These are phyloP conservation scores for Colletotrichum navitas DNA, from an alignment of 2,329 filamentous ascomycete genomes.

Conservation along the genomic window DNA sequence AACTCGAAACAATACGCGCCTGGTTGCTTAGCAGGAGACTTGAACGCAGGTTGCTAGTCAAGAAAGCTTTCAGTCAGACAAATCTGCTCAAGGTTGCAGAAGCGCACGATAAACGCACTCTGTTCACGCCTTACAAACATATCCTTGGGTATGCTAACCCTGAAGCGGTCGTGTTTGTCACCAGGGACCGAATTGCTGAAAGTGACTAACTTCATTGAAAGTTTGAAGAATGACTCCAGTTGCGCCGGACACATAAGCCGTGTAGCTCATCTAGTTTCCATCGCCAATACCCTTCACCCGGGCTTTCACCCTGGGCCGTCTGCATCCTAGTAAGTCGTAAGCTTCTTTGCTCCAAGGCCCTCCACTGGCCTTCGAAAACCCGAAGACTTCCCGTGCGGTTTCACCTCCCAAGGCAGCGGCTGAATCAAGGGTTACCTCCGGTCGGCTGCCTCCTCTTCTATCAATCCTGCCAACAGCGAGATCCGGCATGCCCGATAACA, in stretches of 20 bases:
- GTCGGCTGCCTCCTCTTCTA: neutral
- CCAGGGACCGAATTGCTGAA: neutral
- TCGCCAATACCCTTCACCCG: conserved; percentile 12
- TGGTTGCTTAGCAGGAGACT: neutral
- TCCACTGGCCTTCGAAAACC: conserved; percentile 63
- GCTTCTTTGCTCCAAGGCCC: conserved; percentile 79
- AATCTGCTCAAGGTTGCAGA: neutral
- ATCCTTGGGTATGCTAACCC: neutral
- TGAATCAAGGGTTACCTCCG: neutral
- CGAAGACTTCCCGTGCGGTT: conserved; percentile 50
- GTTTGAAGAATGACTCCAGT: neutral
- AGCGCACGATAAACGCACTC: neutral
- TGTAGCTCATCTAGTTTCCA: neutral
- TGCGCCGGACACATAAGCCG: neutral
- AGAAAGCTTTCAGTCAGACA: neutral
- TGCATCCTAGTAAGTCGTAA: conserved; percentile 73
- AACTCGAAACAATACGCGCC: neutral
- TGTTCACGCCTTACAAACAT: neutral
- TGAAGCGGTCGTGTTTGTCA: neutral
- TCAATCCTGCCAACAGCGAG: neutral
- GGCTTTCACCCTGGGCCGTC: conserved; percentile 58
- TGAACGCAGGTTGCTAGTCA: neutral
- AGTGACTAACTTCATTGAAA: neutral
- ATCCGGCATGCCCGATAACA: conserved; percentile 49
- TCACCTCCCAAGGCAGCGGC: neutral